phyloP scores from a whole-genome alignment of 2,329 filamentous ascomycete genomes.

The Aureobasidium sp. region DNA sequence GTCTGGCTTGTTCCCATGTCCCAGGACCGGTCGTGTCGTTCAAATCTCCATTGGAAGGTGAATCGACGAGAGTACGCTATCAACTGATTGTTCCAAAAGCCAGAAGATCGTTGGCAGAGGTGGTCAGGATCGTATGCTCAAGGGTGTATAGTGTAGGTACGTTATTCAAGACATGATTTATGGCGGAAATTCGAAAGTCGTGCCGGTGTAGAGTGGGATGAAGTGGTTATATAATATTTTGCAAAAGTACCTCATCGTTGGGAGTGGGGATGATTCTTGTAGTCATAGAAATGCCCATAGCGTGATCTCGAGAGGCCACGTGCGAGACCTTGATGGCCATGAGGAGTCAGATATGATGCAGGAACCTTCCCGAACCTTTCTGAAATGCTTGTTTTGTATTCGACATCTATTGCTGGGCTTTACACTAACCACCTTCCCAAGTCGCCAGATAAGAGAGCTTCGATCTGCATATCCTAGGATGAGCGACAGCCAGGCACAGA shows the following conservation, averaged over 20 bases:
- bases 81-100: background rate
- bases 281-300: constrained; percentile 14
- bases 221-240: background rate
- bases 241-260: background rate
- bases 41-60: background rate
- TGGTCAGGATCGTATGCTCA: background rate
- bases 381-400: constrained; percentile 1
- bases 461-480: background rate
- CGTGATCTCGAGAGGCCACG: constrained; percentile 6
- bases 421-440: background rate
- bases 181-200: background rate
- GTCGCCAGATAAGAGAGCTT: background rate
- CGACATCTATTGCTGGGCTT: background rate
- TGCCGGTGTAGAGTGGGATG: background rate
- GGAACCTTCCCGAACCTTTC: background rate
- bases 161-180: too few species aligned
- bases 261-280: constrained; percentile 2
- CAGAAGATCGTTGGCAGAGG: background rate
- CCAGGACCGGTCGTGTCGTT: background rate
- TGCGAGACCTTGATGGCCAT: constrained; percentile 10
- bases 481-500: background rate
- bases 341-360: background rate
- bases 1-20: background rate
- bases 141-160: background rate
- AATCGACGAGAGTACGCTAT: background rate